phyloP scores from a whole-genome alignment of 2,329 filamentous ascomycete genomes.

The Pseudogymnoascus sp. region DNA sequence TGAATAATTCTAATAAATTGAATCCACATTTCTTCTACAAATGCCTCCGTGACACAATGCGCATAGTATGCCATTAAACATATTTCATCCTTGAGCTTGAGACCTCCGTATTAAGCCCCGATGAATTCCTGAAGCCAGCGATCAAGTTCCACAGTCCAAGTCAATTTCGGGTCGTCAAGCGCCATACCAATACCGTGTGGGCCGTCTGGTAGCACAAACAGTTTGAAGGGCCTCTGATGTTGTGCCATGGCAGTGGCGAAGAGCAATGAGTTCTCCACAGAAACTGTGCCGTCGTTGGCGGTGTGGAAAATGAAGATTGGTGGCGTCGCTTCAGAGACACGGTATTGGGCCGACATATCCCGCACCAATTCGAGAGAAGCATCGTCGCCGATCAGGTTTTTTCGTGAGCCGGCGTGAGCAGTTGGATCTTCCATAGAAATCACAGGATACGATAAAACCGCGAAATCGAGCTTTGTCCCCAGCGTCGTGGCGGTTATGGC shows the following conservation, averaged over 20 bases:
- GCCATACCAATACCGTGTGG: conserved; percentile 26
- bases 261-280: conserved; percentile 25
- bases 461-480: conserved; percentile 20
- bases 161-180: conserved; percentile 20
- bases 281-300: conserved; percentile 24
- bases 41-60: background rate
- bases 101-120: conserved; percentile 13
- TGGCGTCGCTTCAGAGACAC: conserved; percentile 22
- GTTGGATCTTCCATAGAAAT: conserved; percentile 20
- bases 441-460: conserved; percentile 24
- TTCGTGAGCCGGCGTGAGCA: conserved; percentile 19
- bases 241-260: conserved; percentile 25
- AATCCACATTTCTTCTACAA: background rate
- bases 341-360: conserved; percentile 24
- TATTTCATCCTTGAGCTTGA: background rate
- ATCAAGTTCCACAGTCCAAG: conserved; percentile 26
- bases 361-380: conserved; percentile 20
- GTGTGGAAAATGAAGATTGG: conserved; percentile 32
- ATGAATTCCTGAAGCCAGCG: conserved; percentile 24
- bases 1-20: background rate
- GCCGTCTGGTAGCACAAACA: conserved; percentile 26
- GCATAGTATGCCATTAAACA: background rate
- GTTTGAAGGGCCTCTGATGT: conserved; percentile 20
- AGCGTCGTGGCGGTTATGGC: conserved; percentile 21
- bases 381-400: conserved; percentile 21